These are phyloP conservation scores for Hypoxylon lenormandii DNA, from an alignment of 495 filamentous ascomycete genomes.

Conservation along the genomic window DNA sequence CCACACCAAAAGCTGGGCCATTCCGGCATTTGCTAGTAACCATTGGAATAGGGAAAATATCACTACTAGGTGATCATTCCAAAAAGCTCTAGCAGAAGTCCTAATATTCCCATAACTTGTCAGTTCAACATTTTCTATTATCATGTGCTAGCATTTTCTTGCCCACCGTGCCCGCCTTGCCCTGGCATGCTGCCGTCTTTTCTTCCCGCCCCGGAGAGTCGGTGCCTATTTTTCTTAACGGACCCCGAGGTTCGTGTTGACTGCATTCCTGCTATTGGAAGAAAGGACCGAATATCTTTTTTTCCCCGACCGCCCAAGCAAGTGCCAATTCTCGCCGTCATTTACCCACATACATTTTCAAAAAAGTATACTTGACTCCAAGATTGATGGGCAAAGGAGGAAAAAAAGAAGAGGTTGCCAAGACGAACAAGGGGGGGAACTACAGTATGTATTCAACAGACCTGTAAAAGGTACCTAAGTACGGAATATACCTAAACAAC, in stretches of 20 bases:
- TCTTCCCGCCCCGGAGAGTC: background rate
- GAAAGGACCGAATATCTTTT: constrained; percentile 36
- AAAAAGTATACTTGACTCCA: background rate
- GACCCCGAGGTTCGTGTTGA: constrained; percentile 10
- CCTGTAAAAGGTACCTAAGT: constrained; percentile 29
- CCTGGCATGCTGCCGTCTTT: constrained; percentile 30
- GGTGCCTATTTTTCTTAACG: constrained; percentile 4
- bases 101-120: constrained; percentile 12
- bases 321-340: constrained; percentile 7
- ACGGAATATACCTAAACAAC: too few species aligned
- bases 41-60: constrained; percentile 13
- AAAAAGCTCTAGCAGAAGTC: constrained; percentile 14
- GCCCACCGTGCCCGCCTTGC: background rate
- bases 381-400: constrained; percentile 8
- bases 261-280: constrained; percentile 30
- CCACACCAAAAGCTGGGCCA: constrained; percentile 9
- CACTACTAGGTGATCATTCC: constrained; percentile 36
- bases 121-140: constrained; percentile 12
- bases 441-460: background rate
- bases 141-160: constrained; percentile 18
- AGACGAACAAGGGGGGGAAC: constrained; percentile 15
- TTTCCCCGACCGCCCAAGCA: background rate
- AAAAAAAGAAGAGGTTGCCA: constrained; percentile 34
- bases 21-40: constrained; percentile 10
- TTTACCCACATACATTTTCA: constrained; percentile 4